These are phyloP conservation scores for Crepidotus variabilis DNA, from an alignment of 768 basidiomycete genomes.

Conservation along the genomic window DNA sequence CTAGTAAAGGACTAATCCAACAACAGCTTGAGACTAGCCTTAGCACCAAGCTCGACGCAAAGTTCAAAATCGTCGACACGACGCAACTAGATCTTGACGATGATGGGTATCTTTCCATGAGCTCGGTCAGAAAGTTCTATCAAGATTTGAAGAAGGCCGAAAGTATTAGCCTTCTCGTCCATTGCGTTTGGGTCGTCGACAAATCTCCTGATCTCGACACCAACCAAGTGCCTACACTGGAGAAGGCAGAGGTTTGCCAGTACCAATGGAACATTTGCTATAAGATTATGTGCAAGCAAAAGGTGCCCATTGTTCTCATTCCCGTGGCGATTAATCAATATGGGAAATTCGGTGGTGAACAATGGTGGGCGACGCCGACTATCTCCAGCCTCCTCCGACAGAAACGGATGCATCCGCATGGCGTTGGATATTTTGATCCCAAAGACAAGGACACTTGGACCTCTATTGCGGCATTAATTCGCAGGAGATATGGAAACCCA, in stretches of 20 bases:
- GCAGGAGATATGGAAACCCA: no score
- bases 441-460: not conserved
- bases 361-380: no score
- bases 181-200: not conserved
- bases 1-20: no score
- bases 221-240: no score
- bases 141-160: not conserved
- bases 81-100: no score
- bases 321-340: not conserved
- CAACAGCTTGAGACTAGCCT: no score
- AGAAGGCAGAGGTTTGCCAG: no score
- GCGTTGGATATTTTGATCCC: not conserved
- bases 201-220: no score
- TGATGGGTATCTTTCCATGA: no score
- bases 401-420: not conserved
- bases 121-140: not conserved
- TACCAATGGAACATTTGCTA: not conserved
- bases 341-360: not conserved
- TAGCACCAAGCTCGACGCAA: no score
- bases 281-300: not conserved
- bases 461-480: no score
- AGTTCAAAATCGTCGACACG: no score
- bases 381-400: not conserved
- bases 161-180: not conserved
- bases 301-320: not conserved